Evolutionary conservation across 108 stramenopile genomes (phyloP).

Genomic region (Fistulifera pelliculosa): DNA sequence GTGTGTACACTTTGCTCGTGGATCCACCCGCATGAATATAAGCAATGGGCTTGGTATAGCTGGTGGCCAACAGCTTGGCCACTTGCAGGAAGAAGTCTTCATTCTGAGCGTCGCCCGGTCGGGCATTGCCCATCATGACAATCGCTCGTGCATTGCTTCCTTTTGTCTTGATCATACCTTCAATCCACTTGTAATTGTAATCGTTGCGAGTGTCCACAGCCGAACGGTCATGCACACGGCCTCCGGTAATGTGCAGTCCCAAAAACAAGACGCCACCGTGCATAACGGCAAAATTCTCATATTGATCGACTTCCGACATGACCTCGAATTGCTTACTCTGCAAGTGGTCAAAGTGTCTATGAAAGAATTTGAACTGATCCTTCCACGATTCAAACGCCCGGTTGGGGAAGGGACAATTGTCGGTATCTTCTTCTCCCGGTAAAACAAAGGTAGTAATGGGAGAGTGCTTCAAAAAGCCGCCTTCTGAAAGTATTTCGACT

Average conservation of each 20-base stretch:
- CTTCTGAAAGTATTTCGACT: slow-evolving; percentile 33
- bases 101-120: slow-evolving; percentile 37
- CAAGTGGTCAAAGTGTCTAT: slow-evolving; percentile 32
- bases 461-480: slow-evolving; percentile 22
- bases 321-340: slow-evolving; percentile 28
- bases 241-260: slow-evolving; percentile 62
- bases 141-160: slow-evolving; percentile 37
- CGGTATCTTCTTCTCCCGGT: slow-evolving; percentile 71
- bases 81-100: slow-evolving; percentile 38
- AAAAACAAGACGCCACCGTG: slow-evolving; percentile 62
- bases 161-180: slow-evolving; percentile 27
- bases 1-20: slow-evolving; percentile 9
- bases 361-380: slow-evolving; percentile 20
- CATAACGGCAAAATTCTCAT: slow-evolving; percentile 58
- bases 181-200: slow-evolving; percentile 55
- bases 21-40: slow-evolving; percentile 50
- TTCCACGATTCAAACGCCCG: slow-evolving; percentile 42
- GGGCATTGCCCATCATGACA: slow-evolving; percentile 69
- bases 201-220: slow-evolving; percentile 38
- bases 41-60: slow-evolving; percentile 32
- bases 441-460: slow-evolving; percentile 56
- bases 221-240: slow-evolving; percentile 21
- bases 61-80: slow-evolving; percentile 27
- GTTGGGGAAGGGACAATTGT: slow-evolving; percentile 41
- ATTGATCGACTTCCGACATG: slow-evolving; percentile 20